Evolutionary conservation across 176 grass and related monocot genomes (phyloP).

Genomic region (Miscanthus lutarioriparius): DNA sequence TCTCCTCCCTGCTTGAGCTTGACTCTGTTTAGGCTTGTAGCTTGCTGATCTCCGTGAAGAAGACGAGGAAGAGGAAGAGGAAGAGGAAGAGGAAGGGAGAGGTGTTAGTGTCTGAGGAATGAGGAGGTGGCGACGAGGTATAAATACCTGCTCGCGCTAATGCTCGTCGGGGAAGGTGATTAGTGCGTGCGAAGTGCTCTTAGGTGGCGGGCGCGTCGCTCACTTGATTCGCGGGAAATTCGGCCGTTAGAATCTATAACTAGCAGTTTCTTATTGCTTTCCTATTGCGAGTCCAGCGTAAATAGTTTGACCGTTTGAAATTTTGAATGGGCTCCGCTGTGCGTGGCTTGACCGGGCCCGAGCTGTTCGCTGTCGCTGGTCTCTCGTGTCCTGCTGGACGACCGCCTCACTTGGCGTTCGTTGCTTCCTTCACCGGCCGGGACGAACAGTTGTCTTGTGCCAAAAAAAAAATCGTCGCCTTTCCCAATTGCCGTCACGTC

Average conservation of each 20-base stretch:
- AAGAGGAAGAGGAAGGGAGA: no score
- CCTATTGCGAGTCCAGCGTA: neutral
- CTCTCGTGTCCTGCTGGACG: no score
- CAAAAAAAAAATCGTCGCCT: no score
- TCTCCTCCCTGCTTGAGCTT: neutral
- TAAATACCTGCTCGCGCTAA: constrained; percentile 19
- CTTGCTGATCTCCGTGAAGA: neutral
- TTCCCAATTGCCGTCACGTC: neutral
- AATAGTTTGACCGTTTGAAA: constrained; percentile 37
- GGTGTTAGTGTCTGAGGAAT: neutral
- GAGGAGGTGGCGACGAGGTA: neutral
- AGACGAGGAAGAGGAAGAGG: neutral
- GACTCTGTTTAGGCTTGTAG: neutral
- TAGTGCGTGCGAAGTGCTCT: neutral
- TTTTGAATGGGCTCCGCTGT: neutral
- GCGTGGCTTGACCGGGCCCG: constrained; percentile 6
- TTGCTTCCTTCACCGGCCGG: neutral
- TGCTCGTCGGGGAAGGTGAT: neutral
- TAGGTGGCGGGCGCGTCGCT: neutral
- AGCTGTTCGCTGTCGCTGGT: no score
- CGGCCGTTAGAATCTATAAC: no score
- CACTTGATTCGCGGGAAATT: neutral
- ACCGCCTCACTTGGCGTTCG: no score
- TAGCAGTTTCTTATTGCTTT: no score
- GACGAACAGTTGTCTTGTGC: neutral